Evolutionary conservation across 2,329 filamentous ascomycete species (phyloP), one percentile per base, ranked within the genome.

Genomic region (Ceratocystis ficicola): DNA sequence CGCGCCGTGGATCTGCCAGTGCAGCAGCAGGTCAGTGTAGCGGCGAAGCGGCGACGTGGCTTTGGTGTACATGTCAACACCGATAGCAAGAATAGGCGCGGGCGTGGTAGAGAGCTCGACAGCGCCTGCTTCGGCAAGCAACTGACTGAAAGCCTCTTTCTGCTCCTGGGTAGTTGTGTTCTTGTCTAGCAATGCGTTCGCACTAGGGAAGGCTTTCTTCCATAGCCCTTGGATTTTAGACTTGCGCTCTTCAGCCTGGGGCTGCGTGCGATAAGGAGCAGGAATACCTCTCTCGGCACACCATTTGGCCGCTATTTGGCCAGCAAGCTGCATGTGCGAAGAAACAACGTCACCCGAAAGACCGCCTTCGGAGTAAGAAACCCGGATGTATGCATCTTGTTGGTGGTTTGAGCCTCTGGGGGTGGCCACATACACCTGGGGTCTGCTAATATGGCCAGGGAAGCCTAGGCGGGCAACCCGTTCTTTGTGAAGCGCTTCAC

Each of bases 31-130:
- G 72, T 88, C 86, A 4, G 77, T 74, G 73, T 81, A 87, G 55
- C 86, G 81, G 44, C 86, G 83, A n/a, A 88, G 77, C 20, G 86
- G 86, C 62, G 82, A 86, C 6, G 86, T 88, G 48, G 80, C 80
- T 69, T 85, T 86, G 67, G 81, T 76, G 72, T 87, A 86, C 75
- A 82, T 81, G 65, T 83, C 78, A 1, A 81, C 71, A 20, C 85
- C 86, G 67, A 87, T 77, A 57, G 80, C 76, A 68, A 82, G 79
- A 73, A 86, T 81, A 4, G 80, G 80, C 7, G 78, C 80, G 0
- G 84, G 79, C 2, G 72, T 73, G n/a, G 80, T 76, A 7, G 80
- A 79, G 12, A 85, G 73, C 68, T 81, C 78, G 63, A 81, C 77
- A 22, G 76, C 73, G 22, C 85, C 85, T 50, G 79, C 68, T 30